phyloP scores from a whole-genome alignment of 257 asterid species.

The Jacaranda copaia region DNA sequence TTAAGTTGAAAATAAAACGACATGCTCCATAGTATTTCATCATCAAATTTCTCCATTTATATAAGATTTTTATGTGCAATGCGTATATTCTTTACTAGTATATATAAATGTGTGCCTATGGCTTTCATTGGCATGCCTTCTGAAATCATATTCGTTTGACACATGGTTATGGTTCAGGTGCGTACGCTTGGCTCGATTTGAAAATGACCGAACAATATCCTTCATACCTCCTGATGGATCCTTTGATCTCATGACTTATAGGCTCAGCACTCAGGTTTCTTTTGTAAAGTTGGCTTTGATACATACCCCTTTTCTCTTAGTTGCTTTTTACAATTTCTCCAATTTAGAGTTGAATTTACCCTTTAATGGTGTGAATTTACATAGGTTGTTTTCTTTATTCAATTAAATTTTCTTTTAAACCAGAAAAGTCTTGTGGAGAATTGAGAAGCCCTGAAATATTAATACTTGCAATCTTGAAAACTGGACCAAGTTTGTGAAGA shows the following conservation, averaged over 20 bases:
- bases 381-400: conserved; percentile 1
- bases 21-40: no score
- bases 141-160: conserved; percentile 4
- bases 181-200: conserved; percentile 98
- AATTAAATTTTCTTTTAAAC: no score
- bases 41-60: no score
- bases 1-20: no score
- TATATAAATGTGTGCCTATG: no score
- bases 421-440: background rate
- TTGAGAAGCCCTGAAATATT: background rate
- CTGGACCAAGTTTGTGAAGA: background rate
- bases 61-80: no score
- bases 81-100: no score
- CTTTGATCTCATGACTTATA: conserved; percentile 98
- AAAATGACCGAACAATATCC: conserved; percentile 95
- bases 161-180: conserved; percentile 64
- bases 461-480: no score
- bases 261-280: conserved; percentile 97
- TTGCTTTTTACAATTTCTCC: conserved; percentile 22
- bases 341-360: conserved; percentile 5
- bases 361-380: background rate
- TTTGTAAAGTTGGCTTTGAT: conserved; percentile 22
- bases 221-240: conserved; percentile 99
- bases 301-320: conserved; percentile 10
- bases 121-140: background rate